Percentiles rank a stretch among this genome's conserved stretches.
Evolutionary conservation across 1,284 basidiomycete species (phyloP).

Genomic region (Taiwanofungus camphoratus): DNA sequence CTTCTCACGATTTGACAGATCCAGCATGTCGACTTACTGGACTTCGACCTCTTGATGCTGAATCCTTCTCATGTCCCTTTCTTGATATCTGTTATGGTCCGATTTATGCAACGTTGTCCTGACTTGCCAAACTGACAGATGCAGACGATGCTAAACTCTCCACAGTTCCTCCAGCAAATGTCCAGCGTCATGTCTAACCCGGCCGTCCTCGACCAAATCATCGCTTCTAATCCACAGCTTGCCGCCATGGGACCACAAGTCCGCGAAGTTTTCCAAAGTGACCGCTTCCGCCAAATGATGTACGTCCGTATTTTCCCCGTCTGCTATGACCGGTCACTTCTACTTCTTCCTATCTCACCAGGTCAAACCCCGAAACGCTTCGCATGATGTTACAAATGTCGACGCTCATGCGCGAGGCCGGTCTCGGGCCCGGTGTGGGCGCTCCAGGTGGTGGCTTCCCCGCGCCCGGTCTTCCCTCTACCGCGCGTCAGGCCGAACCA

Average conservation of each 20-base stretch:
- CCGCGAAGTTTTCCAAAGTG: constrained; percentile 73
- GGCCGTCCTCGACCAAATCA: constrained; percentile 73
- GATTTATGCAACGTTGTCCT: background rate
- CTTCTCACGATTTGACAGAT: no score
- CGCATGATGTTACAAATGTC: constrained; percentile 83
- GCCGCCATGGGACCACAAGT: constrained; percentile 76
- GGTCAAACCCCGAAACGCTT: constrained; percentile 74
- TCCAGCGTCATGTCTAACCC: constrained; percentile 26
- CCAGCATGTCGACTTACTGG: no score
- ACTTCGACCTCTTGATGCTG: no score
- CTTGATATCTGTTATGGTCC: no score
- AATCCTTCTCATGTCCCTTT: no score
- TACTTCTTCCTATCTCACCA: constrained; percentile 21
- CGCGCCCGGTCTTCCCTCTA: constrained; percentile 48
- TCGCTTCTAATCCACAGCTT: constrained; percentile 78
- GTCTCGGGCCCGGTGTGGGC: constrained; percentile 21
- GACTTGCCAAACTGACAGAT: constrained; percentile 40
- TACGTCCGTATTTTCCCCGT: constrained; percentile 28
- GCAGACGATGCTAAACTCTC: constrained; percentile 79
- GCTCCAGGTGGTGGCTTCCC: constrained; percentile 43
- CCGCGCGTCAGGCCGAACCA: constrained; percentile 21
- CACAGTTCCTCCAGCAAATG: constrained; percentile 26
- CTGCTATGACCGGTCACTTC: constrained; percentile 1
- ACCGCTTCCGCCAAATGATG: constrained; percentile 81
- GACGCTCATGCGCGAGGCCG: constrained; percentile 42